phyloP scores from a whole-genome alignment of 164 flowering plant species.

The Umbellularia californica region DNA sequence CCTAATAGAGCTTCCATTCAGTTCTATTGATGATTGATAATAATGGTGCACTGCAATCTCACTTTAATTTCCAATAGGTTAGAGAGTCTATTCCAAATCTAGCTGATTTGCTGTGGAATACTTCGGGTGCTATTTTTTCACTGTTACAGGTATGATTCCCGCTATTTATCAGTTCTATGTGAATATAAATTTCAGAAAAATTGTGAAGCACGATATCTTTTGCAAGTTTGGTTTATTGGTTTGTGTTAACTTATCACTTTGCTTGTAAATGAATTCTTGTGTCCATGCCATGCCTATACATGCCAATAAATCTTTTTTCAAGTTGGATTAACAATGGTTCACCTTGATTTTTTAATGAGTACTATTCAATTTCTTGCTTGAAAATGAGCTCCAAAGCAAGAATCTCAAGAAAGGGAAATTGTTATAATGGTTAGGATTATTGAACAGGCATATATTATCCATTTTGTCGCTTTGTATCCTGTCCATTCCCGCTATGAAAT shows the following conservation, averaged over 20 bases:
- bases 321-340: background rate
- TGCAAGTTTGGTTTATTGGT: background rate
- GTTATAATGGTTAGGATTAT: too few species aligned
- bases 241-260: background rate
- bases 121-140: slow-evolving; percentile 83
- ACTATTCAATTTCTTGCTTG: too few species aligned
- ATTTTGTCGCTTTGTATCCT: background rate
- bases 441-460: background rate
- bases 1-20: background rate
- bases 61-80: slow-evolving; percentile 36
- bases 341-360: background rate
- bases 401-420: too few species aligned
- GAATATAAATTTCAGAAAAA: background rate
- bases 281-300: background rate
- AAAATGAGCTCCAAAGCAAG: too few species aligned
- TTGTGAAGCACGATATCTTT: background rate
- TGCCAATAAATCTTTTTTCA: background rate
- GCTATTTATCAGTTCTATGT: background rate
- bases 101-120: slow-evolving; percentile 83
- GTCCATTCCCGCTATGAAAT: too few species aligned
- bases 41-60: background rate
- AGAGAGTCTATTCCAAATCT: slow-evolving; percentile 81
- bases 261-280: background rate
- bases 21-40: background rate
- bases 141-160: slow-evolving; percentile 62